Evolutionary conservation across 805 yeast species (phyloP), one percentile per base, ranked within the genome.

Genomic region (Priceomyces haplophilus): DNA sequence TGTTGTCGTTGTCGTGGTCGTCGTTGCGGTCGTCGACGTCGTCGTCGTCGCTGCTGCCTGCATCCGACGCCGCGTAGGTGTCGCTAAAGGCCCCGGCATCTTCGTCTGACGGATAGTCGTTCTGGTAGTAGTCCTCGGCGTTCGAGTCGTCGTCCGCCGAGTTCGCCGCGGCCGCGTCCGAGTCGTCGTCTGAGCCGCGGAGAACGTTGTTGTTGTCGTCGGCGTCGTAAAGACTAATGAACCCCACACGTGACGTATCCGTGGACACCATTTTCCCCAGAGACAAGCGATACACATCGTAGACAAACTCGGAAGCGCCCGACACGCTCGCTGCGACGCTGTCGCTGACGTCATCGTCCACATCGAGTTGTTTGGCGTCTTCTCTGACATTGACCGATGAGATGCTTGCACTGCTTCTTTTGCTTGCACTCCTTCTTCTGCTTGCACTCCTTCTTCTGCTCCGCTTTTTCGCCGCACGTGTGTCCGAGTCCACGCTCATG

Each of bases 21-120:
- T 42, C 23, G 32, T 31, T 37, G 10, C 37, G 25, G n/a, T n/a
- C n/a, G n/a, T n/a, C n/a, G n/a, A n/a, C n/a, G n/a, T 43, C 40
- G 29, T 40, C 30, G 12, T 7, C 39, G 19, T 11, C 12, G 19
- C 12, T 7, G 19, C 34, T 44, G 12, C 17, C 30, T 16, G 29
- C 7, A 23, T 23, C 29, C 24, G 39, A 31, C 8, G 39, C 11
- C 37, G 37, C 23, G 13, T 34, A 41, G 2, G 43, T 46, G 29
- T 51, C 56, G 25, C 59, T 48, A 18, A 37, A 48, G 3, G 46
- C 54, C 2, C 55, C 63, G 7, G 80, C 88, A 53, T 86, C 91
- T 49, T 88, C 97, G 56, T 90, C 97, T 36, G 88, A 96, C 0
- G 98, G 98, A 56, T 91, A 91, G 56, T 91, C 98, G 62, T 93